Evolutionary conservation across 495 filamentous ascomycete genomes (phyloP).

Genomic region (Jackrogersella multiformis): DNA sequence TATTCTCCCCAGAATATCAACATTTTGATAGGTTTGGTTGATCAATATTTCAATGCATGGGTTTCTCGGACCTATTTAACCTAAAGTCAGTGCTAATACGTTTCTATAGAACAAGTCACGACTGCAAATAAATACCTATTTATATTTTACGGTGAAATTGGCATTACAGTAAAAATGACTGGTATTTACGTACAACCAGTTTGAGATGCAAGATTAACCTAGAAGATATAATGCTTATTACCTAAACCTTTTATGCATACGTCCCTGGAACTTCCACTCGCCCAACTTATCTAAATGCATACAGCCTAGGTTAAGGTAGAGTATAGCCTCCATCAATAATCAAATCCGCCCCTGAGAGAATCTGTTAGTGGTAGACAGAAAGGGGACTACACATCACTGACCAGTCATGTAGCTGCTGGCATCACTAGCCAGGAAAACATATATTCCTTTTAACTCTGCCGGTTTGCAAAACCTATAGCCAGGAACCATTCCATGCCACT

Average conservation of each 20-base stretch:
- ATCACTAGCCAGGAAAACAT: constrained; percentile 71
- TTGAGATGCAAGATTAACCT: not conserved
- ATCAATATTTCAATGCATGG: too few species aligned
- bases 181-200: not conserved
- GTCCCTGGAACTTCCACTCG: not conserved
- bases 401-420: constrained; percentile 58
- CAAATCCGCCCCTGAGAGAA: constrained; percentile 29
- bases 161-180: not conserved
- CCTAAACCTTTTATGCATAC: not conserved
- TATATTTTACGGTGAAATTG: too few species aligned
- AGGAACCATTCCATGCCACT: constrained; percentile 41
- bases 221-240: not conserved
- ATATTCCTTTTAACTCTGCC: constrained; percentile 74
- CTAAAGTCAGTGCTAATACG: too few species aligned
- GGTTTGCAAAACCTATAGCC: constrained; percentile 56
- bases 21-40: too few species aligned
- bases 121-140: too few species aligned
- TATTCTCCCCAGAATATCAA: too few species aligned
- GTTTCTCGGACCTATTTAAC: too few species aligned
- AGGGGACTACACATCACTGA: not conserved
- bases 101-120: too few species aligned
- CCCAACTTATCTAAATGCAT: not conserved
- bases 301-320: constrained; percentile 52
- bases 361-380: not conserved
- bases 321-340: constrained; percentile 59